A percentile compares a stretch with the other conserved stretches of the same genome.
phyloP scores from a whole-genome alignment of 768 basidiomycete species.

The Collybia nuda region DNA sequence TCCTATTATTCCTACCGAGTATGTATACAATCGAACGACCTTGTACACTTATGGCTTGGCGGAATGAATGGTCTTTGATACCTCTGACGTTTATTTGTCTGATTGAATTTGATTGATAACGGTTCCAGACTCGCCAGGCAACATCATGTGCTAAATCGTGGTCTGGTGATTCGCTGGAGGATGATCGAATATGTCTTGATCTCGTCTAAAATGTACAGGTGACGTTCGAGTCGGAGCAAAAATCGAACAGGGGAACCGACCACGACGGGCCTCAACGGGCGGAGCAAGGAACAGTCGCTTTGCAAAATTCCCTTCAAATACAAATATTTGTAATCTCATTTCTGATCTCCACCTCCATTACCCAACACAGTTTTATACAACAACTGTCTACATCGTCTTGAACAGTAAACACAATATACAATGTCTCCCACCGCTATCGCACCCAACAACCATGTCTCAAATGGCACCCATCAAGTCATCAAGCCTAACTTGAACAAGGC shows the following conservation, averaged over 20 bases:
- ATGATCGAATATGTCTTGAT: neutral
- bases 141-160: conserved; percentile 1
- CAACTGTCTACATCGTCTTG: neutral
- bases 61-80: neutral
- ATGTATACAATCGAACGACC: neutral
- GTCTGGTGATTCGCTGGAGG: neutral
- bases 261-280: conserved; percentile 12
- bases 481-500: conserved; percentile 6
- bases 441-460: conserved; percentile 22
- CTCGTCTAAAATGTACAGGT: neutral
- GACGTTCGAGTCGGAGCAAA: neutral
- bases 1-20: neutral
- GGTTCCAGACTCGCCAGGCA: neutral
- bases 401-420: neutral
- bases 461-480: conserved; percentile 15
- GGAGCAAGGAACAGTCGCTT: conserved; percentile 11
- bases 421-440: conserved; percentile 25
- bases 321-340: conserved; percentile 5
- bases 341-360: conserved; percentile 15
- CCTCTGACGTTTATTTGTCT: neutral
- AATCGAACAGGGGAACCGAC: neutral
- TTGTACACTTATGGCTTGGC: neutral
- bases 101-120: neutral
- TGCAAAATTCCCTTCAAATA: conserved; percentile 4
- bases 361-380: conserved; percentile 1